Base-by-base conservation (phyloP, 2,329 filamentous ascomycete genomes). In the Calonectria pteridis region DNA sequence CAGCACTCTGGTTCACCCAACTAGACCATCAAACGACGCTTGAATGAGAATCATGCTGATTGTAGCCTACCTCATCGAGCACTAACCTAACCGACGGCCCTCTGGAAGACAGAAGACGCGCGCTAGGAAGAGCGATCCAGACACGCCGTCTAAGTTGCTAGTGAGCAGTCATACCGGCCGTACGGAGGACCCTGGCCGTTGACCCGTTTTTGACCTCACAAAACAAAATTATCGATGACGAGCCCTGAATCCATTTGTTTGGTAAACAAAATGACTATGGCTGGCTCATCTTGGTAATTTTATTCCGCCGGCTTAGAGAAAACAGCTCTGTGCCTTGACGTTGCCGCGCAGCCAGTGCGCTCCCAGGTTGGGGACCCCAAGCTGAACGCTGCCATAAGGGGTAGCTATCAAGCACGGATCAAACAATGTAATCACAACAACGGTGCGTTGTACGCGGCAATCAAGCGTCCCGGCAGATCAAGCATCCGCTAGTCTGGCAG, bases 91-190 rank as follows among this genome's bases (percentile, higher is more conserved):
- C 59, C 16, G 40, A 31, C 3, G 26, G 35, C 26, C 23, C 59
- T 43, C 31, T 64, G 59, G 40, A 43, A 64, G 26, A 33, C 37
- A 64, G 26, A 63, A 29, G 37, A 49, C 59, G 59, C 26, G 59
- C 59, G n/a, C 59, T 64, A 64, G 40, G 40, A 40, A 49, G 4
- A 49, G 18, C 40, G 29, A 18, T 31, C 20, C 59, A 26, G 37
- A 64, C 59, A 31, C 59, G 18, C 59, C 59, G 59, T 64, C 59
- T 49, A 3, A 23, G 18, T 49, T 33, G 59, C 20, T 64, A 62
- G 23, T 23, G 23, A 62, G 37, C 33, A 64, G 28, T 64, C 40
- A 46, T 64, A 49, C 59, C 59, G 59, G 59, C 40, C 59, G 59
- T 46, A 64, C 59, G 37, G 59, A 49, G 40, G 14, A 31, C 35